A percentile compares a stretch with the other conserved stretches of the same genome.
Conservation (phyloP, 805 yeast genomes). For the Peterozyma xylosa region DNA sequence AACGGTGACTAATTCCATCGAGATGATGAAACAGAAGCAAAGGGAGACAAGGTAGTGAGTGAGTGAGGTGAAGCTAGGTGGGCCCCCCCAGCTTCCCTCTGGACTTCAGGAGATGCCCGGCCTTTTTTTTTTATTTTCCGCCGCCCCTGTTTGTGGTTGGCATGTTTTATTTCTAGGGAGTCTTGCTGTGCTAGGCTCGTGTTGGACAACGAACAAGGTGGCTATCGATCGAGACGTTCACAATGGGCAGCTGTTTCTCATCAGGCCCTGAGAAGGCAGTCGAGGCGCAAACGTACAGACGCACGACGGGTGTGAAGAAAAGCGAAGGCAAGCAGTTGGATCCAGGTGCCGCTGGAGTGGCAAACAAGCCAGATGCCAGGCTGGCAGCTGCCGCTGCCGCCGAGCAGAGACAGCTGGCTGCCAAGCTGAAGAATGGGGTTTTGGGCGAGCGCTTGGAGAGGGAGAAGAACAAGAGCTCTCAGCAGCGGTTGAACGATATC, state of each 20-base stretch:
- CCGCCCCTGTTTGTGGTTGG: too few relatives aligned
- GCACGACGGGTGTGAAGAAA: neutral
- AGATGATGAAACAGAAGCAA: too few relatives aligned
- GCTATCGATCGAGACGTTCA: neutral
- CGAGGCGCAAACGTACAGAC: neutral
- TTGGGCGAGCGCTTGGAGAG: slow-evolving; percentile 6
- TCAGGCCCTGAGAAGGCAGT: neutral
- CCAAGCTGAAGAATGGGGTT: slow-evolving; percentile 5
- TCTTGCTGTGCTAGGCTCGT: too few relatives aligned
- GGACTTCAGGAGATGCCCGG: too few relatives aligned
- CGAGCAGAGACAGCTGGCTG: slow-evolving; percentile 1
- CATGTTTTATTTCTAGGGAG: too few relatives aligned
- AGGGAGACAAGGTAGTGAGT: too few relatives aligned
- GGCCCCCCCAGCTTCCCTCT: too few relatives aligned
- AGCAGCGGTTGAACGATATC: too few relatives aligned
- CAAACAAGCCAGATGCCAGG: slow-evolving; percentile 1
- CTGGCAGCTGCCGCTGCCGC: slow-evolving; percentile 8
- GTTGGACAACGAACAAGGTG: too few relatives aligned
- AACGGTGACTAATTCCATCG: too few relatives aligned
- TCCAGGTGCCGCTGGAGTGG: neutral
- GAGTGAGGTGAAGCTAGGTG: too few relatives aligned
- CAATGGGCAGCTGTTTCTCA: neutral
- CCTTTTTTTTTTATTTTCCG: too few relatives aligned
- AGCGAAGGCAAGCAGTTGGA: neutral
- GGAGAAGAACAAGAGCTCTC: neutral